Evolutionary conservation across 2,329 filamentous ascomycete species (phyloP).

Genomic region (Didymosphaeria variabile): DNA sequence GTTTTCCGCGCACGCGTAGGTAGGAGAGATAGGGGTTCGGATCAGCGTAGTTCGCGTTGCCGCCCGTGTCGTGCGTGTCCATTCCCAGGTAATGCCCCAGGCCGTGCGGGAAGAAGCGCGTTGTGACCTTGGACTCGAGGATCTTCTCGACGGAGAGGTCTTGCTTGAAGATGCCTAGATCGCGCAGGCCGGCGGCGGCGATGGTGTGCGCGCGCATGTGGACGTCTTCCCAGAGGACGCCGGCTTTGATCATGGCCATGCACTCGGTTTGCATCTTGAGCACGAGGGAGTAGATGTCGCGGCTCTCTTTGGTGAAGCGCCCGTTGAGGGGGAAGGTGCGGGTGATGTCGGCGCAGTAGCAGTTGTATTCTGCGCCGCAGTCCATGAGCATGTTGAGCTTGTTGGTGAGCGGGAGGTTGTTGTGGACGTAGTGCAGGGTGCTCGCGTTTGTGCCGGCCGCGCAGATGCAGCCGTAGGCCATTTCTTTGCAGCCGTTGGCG

Average conservation of each 20-base stretch:
- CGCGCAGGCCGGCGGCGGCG: slow-evolving; percentile 79
- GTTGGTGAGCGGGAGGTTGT: slow-evolving; percentile 51
- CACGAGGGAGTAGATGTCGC: slow-evolving; percentile 79
- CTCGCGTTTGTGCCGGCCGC: slow-evolving; percentile 82
- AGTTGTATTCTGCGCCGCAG: slow-evolving; percentile 70
- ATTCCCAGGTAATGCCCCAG: slow-evolving; percentile 62
- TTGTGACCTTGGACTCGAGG: slow-evolving; percentile 55
- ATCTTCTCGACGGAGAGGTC: slow-evolving; percentile 57
- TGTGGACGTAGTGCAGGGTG: slow-evolving; percentile 84
- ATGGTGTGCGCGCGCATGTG: slow-evolving; percentile 82
- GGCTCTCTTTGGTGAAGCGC: slow-evolving; percentile 56
- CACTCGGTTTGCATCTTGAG: slow-evolving; percentile 85
- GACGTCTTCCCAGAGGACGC: slow-evolving; percentile 81
- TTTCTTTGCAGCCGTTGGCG: slow-evolving; percentile 77
- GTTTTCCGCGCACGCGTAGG: slow-evolving; percentile 76
- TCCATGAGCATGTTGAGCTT: slow-evolving; percentile 86
- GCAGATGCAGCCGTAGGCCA: slow-evolving; percentile 88
- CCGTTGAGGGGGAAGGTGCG: slow-evolving; percentile 82
- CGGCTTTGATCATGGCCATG: slow-evolving; percentile 75
- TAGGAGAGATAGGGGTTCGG: slow-evolving; percentile 86
- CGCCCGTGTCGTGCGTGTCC: slow-evolving; percentile 62
- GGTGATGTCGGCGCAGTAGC: slow-evolving; percentile 72
- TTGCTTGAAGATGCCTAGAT: slow-evolving; percentile 75
- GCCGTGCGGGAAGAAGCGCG: slow-evolving; percentile 62
- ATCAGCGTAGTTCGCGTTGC: slow-evolving; percentile 66